Evolutionary conservation across 768 basidiomycete genomes (phyloP).

Genomic region (Botryobasidium botryosum): DNA sequence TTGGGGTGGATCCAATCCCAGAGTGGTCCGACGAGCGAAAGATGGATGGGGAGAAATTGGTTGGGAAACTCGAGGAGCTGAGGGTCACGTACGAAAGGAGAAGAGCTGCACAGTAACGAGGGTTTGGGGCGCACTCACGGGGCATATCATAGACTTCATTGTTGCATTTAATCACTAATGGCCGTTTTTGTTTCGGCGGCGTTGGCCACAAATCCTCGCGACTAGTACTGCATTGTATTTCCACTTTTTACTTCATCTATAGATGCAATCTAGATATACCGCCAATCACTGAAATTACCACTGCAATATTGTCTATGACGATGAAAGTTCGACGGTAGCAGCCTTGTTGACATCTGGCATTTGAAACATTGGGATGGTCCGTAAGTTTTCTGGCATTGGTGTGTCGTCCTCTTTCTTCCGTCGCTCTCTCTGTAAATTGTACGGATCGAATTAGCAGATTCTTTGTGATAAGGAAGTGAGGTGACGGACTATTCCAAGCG

Average conservation of each 20-base stretch:
- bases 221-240: no score
- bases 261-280: no score
- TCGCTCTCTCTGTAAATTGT: slow-evolving; percentile 42
- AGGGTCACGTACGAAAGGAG: background rate
- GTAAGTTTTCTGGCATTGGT: slow-evolving; percentile 41
- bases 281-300: no score
- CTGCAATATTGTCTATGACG: no score
- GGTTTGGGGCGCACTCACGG: background rate
- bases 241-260: no score
- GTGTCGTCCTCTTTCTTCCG: slow-evolving; percentile 42
- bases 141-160: background rate
- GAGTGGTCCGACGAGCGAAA: slow-evolving; percentile 1
- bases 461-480: background rate
- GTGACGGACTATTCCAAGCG: slow-evolving; percentile 18
- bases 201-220: no score
- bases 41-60: background rate
- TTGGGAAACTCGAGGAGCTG: slow-evolving; percentile 6
- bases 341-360: no score
- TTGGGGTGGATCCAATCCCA: background rate
- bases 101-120: background rate
- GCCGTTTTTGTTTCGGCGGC: background rate
- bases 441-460: slow-evolving; percentile 2
- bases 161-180: background rate
- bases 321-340: no score
- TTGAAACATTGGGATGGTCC: slow-evolving; percentile 61